Percentiles rank a stretch among this genome's conserved stretches.
phyloP scores from a whole-genome alignment of 2,329 filamentous ascomycete species.

The Lachnellula hyalina region DNA sequence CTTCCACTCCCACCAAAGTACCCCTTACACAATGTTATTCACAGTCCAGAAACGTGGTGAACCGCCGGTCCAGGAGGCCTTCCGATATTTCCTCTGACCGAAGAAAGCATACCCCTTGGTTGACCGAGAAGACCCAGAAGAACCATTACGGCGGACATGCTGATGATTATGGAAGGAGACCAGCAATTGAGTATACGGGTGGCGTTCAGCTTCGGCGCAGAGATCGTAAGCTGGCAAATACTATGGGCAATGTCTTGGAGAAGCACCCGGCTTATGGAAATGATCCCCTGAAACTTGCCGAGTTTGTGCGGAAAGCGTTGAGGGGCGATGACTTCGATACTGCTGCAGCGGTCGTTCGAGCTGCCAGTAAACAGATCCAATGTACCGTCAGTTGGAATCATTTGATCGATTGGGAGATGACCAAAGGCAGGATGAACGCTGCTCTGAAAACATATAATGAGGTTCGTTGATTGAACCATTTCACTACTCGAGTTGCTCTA shows the following conservation, averaged over 20 bases:
- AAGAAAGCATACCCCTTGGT: neutral
- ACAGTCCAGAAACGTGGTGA: neutral
- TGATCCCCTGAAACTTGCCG: conserved; percentile 69
- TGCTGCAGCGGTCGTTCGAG: conserved; percentile 62
- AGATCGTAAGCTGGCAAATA: conserved; percentile 2
- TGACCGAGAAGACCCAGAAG: neutral
- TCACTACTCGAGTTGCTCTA: neutral
- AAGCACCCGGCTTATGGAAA: conserved; percentile 25
- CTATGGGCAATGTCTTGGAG: conserved; percentile 2
- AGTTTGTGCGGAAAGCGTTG: conserved; percentile 60
- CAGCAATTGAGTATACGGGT: neutral
- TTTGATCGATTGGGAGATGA: conserved; percentile 67
- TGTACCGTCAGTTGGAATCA: conserved; percentile 84
- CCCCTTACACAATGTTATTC: conserved; percentile 9
- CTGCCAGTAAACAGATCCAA: conserved; percentile 59
- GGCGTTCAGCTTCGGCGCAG: neutral
- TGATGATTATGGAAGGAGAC: neutral
- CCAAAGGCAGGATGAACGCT: conserved; percentile 50
- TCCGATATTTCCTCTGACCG: neutral
- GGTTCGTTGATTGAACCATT: conserved; percentile 38
- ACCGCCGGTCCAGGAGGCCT: neutral
- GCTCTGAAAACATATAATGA: conserved; percentile 88
- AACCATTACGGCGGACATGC: neutral
- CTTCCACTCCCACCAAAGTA: neutral
- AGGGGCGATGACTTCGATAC: conserved; percentile 55